Evolutionary conservation across 2,329 filamentous ascomycete species (phyloP), one percentile per base, ranked within the genome.

Genomic region (Daldinia eschscholtzii): DNA sequence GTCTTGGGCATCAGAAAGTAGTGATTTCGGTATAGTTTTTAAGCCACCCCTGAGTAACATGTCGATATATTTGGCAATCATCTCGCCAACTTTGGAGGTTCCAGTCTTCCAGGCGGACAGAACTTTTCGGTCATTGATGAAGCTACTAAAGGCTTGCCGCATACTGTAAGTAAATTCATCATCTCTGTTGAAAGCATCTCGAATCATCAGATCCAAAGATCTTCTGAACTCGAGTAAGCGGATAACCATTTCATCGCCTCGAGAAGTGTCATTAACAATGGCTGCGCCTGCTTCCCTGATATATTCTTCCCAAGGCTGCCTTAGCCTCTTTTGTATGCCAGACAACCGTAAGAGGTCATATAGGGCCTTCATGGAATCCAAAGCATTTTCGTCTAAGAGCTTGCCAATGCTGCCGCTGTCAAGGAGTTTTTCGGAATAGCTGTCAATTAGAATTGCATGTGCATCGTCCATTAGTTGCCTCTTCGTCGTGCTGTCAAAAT

Each of bases 31-130:
- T 7, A 97, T 87, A 0, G 92, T 91, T 79, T 97, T 98, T 53
- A 95, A 86, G 1, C 96, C 97, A 57, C 93, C 93, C 62, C 94
- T 90, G 35, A 99, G 86, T 20, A 99, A 85, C 82, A 92, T 86
- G 80, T 99, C 96, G 69, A 99, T 92, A 75, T 98, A 94, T 80
- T 98, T 98, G 33, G 96, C 97, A 74, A 98, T 97, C 94, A 98
- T 97, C 83, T 99, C 96, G 57, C 95, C 96, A 13, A 97, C 93
- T 84, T 97, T 98, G 18, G 94, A 93, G 63, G 94, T 97, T 63
- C 94, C 91, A 0, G 92, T 93, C 58, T 89, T 89, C 88, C 92
- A 95, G 4, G 89, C 90, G 4, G 89, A 84, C 6, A 88, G 86
- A 1, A 88, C 89, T 76, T 91, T 92, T 77, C 91, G 91, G 79